Base-by-base conservation (phyloP, 305 asterid genomes). In the Rubia tinctorum region DNA sequence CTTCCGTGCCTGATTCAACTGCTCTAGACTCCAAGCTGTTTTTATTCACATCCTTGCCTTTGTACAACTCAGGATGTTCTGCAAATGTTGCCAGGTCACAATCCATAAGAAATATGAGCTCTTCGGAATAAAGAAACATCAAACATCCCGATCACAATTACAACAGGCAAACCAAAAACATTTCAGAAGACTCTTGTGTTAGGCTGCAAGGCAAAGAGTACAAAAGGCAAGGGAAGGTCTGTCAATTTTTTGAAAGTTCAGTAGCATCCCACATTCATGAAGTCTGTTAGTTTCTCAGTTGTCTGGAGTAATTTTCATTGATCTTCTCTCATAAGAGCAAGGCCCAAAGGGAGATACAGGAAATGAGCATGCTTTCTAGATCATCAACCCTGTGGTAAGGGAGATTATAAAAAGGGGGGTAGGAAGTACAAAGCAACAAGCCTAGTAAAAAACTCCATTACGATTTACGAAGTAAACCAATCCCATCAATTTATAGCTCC, bases 11-110 rank as follows among this genome's bases (percentile, higher is more conserved):
- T 43, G 95, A 71, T 79, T 88, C 97, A 10, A 71, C 77, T 61
- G 84, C 65, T 83, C 79, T 89, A 61, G 90, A 61, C 79, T 80
- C 95, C 72, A 23, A 55, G 58, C 88, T 84, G 73, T 59, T 75
- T 40, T 77, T 88, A 65, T 85, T 84, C 8, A 70, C 74, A 76
- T 83, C 85, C 84, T 86, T 87, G 43, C 83, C 90, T 84, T 86
- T 91, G 89, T 85, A 39, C 63, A 80, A 76, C 75, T 86, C 94
- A 2, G 89, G 86, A 74, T 94, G 87, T 49, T 94, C 97, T 93
- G 97, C 68, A 80, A 68, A 84, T 25, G 23, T 44, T 37, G 25
- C 8, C 27, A 25, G 40, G 58, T 66, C 43, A 75, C n/a, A 42
- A 15, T 13, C 53, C 4, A 12, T 2, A 17, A 20, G 12, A 7